These are phyloP conservation scores for Podaxis sp. DNA, from an alignment of 768 basidiomycete species.

Conservation along the genomic window DNA sequence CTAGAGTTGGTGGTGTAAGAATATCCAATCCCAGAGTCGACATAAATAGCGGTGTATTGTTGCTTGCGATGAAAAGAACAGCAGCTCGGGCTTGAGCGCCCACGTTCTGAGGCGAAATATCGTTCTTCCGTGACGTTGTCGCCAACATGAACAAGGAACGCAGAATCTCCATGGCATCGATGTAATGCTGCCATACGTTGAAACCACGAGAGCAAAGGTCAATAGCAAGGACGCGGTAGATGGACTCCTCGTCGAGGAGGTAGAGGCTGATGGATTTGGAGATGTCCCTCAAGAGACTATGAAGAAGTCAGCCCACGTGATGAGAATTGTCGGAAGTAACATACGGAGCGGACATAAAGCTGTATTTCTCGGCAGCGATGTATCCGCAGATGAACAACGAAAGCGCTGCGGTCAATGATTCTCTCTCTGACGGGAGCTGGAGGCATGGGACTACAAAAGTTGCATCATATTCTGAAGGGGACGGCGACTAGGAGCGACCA, in stretches of 20 bases:
- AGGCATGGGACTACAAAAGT: conserved; percentile 53
- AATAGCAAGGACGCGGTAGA: conserved; percentile 72
- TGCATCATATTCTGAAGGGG: background rate
- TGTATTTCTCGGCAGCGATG: conserved; percentile 79
- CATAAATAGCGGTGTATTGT: conserved; percentile 90
- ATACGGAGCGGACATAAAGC: conserved; percentile 71
- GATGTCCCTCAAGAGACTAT: conserved; percentile 77
- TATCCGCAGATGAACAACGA: conserved; percentile 83
- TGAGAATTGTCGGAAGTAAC: conserved; percentile 13
- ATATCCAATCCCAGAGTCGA: conserved; percentile 91
- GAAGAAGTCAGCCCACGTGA: conserved; percentile 3
- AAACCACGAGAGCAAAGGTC: conserved; percentile 93
- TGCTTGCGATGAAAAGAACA: conserved; percentile 79
- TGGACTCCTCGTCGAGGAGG: conserved; percentile 70
- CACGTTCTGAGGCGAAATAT: conserved; percentile 64
- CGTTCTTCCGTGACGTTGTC: conserved; percentile 70
- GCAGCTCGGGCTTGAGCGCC: conserved; percentile 80
- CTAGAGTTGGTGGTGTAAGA: conserved; percentile 67
- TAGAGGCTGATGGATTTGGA: conserved; percentile 80
- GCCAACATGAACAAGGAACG: conserved; percentile 82
- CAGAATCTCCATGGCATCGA: conserved; percentile 87
- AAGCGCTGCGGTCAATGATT: conserved; percentile 58
- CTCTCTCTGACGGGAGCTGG: conserved; percentile 59
- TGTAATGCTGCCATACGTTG: conserved; percentile 90
- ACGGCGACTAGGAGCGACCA: background rate